Percentiles rank a stretch among this genome's conserved stretches.
These are phyloP conservation scores for Microsporum ferrugineum DNA, from an alignment of 2,329 filamentous ascomycete genomes.

Conservation along the genomic window DNA sequence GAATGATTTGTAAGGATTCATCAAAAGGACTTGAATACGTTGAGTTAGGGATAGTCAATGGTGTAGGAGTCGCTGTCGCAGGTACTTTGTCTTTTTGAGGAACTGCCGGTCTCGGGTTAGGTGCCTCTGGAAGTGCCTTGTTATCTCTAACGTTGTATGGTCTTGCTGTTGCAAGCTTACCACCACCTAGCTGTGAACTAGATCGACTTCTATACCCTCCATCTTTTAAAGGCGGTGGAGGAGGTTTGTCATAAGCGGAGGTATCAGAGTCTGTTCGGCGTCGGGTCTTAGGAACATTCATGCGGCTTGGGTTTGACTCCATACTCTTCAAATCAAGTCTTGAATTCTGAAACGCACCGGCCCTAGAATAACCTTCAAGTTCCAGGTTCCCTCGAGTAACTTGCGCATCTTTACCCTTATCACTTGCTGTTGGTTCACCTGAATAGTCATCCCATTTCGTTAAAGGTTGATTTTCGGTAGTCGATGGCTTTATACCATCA, in stretches of 20 bases:
- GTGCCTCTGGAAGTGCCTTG: slow-evolving; percentile 3
- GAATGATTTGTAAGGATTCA: neutral
- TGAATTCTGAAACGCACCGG: slow-evolving; percentile 20
- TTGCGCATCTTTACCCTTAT: slow-evolving; percentile 45
- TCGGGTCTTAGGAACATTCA: slow-evolving; percentile 24
- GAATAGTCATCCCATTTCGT: slow-evolving; percentile 54
- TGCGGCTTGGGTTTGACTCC: slow-evolving; percentile 29
- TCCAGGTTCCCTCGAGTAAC: slow-evolving; percentile 40
- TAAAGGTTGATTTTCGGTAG: slow-evolving; percentile 11
- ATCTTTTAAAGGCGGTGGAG: slow-evolving; percentile 53
- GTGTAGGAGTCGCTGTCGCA: slow-evolving; percentile 7
- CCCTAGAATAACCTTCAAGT: slow-evolving; percentile 19
- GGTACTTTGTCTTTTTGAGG: slow-evolving; percentile 30
- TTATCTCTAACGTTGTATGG: neutral
- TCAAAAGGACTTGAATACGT: neutral
- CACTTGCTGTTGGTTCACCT: slow-evolving; percentile 51
- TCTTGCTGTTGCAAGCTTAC: neutral
- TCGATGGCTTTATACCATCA: slow-evolving; percentile 4
- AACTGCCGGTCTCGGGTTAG: slow-evolving; percentile 31
- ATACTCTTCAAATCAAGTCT: slow-evolving; percentile 25
- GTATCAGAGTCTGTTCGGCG: slow-evolving; percentile 27
- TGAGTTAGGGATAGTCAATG: slow-evolving; percentile 29
- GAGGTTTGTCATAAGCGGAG: slow-evolving; percentile 21
- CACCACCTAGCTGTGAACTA: neutral
- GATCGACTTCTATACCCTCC: slow-evolving; percentile 37